These are phyloP conservation scores for Hippophae rhamnoides DNA, from an alignment of 306 rosid species.

Conservation along the genomic window DNA sequence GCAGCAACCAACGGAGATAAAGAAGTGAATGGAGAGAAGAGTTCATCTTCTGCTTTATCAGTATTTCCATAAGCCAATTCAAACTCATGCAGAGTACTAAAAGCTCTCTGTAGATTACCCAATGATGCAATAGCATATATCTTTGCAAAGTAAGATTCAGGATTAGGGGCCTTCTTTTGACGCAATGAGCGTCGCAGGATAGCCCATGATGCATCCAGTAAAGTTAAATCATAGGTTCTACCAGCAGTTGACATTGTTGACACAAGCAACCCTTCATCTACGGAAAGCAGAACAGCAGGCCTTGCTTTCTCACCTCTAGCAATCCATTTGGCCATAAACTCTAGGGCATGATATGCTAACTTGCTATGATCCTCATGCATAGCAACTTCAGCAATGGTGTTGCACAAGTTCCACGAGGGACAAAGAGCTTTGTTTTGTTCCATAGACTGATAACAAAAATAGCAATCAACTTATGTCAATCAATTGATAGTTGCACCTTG, in stretches of 20 bases:
- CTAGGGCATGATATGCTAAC: constrained; percentile 62
- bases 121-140: constrained; percentile 69
- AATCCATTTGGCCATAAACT: constrained; percentile 85
- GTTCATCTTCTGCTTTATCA: constrained; percentile 40
- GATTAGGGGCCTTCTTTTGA: constrained; percentile 66
- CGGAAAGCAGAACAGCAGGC: constrained; percentile 48
- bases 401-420: constrained; percentile 71
- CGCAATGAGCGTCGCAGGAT: constrained; percentile 72
- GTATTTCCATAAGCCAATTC: constrained; percentile 57
- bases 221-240: constrained; percentile 56
- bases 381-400: constrained; percentile 53
- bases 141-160: constrained; percentile 76
- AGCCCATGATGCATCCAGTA: constrained; percentile 79
- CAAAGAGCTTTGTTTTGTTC: constrained; percentile 92
- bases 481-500: constrained; percentile 10
- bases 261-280: constrained; percentile 73
- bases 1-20: constrained; percentile 74
- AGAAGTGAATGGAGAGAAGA: constrained; percentile 88
- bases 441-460: constrained; percentile 50
- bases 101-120: constrained; percentile 75
- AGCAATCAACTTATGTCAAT: constrained; percentile 17
- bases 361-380: constrained; percentile 62
- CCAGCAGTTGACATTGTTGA: constrained; percentile 71
- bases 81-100: constrained; percentile 57
- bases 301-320: constrained; percentile 68